Percentiles rank a stretch among this genome's conserved stretches.
These are phyloP conservation scores for Colletotrichum acutatum DNA, from an alignment of 2,329 filamentous ascomycete species.

Conservation along the genomic window DNA sequence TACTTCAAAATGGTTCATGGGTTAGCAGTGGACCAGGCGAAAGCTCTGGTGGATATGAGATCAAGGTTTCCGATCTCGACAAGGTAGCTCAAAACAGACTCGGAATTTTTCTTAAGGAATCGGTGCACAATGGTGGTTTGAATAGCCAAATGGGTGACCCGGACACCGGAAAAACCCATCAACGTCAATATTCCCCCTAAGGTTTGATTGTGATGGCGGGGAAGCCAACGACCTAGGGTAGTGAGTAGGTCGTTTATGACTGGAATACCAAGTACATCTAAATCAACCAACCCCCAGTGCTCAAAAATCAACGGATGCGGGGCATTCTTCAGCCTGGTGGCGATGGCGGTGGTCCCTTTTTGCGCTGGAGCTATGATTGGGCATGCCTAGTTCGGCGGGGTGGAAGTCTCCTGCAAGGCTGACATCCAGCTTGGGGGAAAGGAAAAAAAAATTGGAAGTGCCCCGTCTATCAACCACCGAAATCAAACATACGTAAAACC, in stretches of 20 bases:
- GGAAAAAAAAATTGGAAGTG: slow-evolving; percentile 33
- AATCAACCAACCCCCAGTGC: slow-evolving; percentile 1
- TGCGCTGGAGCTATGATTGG: slow-evolving; percentile 33
- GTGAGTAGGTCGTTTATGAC: background rate
- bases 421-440: slow-evolving; percentile 17
- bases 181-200: background rate
- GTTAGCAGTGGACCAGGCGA: background rate
- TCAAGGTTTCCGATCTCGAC: background rate
- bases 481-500: background rate
- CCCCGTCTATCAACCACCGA: background rate
- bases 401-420: slow-evolving; percentile 35
- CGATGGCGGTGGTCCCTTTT: slow-evolving; percentile 6
- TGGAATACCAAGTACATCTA: background rate
- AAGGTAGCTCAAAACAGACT: background rate
- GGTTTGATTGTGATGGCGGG: background rate
- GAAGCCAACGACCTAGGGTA: background rate
- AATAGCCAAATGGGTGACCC: background rate
- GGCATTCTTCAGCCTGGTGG: slow-evolving; percentile 22
- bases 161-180: background rate
- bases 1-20: slow-evolving; percentile 10
- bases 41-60: background rate
- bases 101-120: background rate
- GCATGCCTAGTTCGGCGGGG: slow-evolving; percentile 14
- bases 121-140: background rate
- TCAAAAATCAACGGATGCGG: slow-evolving; percentile 13